Conservation (phyloP, 2,329 filamentous ascomycete genomes). For the Alternaria incomplexa region DNA sequence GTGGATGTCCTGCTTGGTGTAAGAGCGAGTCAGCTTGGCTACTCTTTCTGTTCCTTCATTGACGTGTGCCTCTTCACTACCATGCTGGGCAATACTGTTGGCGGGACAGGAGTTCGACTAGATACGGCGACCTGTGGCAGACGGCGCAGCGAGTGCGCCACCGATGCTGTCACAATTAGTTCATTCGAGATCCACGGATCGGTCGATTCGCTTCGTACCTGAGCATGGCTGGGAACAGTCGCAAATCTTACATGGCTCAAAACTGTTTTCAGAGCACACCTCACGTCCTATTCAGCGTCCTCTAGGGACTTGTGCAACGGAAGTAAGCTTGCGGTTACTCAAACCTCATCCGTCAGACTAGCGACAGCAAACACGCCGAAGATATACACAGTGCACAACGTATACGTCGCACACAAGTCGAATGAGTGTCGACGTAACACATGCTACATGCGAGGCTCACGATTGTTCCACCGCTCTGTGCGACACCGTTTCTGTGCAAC, state of each 20-base stretch:
- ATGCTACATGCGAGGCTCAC: neutral
- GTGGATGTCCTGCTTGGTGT: constrained; percentile 1
- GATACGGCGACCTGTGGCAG: neutral
- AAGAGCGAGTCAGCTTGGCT: constrained; percentile 2
- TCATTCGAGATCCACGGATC: neutral
- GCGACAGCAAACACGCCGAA: neutral
- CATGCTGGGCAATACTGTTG: constrained; percentile 11
- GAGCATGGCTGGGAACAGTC: neutral
- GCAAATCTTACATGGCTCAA: neutral
- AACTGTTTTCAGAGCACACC: neutral
- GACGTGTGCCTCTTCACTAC: constrained; percentile 1
- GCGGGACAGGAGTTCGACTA: neutral
- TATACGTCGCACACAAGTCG: neutral
- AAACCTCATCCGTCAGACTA: neutral
- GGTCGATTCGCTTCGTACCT: neutral
- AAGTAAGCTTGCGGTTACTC: neutral
- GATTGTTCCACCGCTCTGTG: neutral
- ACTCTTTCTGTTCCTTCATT: constrained; percentile 2
- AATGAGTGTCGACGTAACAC: neutral
- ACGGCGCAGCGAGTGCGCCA: neutral
- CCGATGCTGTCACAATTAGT: neutral
- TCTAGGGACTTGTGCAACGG: neutral
- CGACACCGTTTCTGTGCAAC: neutral
- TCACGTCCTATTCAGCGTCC: neutral
- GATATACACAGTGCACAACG: neutral